Evolutionary conservation across 139 green algal genomes (phyloP), one percentile per base, ranked within the genome.

Genomic region (Yamagishiella unicocca): DNA sequence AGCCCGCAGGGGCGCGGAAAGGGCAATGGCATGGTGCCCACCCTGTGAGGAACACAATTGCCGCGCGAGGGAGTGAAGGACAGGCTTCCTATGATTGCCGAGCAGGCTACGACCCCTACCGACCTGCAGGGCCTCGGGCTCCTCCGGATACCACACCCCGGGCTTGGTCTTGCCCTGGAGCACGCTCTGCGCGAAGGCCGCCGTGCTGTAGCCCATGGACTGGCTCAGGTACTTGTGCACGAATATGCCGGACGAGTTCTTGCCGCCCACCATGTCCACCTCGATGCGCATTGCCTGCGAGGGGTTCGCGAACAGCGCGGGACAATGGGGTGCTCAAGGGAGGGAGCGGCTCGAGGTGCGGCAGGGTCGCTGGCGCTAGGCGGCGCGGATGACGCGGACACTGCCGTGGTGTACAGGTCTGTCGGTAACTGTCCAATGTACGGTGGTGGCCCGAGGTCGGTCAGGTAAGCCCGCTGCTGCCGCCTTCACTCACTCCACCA

Each of bases 141-240:
- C 95, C 84, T 99, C 97, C 9, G 97, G 97, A 83, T 96, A 99
- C 97, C 97, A 99, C 29, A 99, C 97, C 0, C 97, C 97, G 17
- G 97, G 95, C 86, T 96, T 50, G 17, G 96, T 98, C 24, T 92
- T 87, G 24, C 96, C 97, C 29, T 87, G 88, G 37, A 99, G 91
- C 90, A 99, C 92, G 10, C 91, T 91, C 37, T 90, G 72, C 24
- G 92, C 94, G 83, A 95, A 96, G 37, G 61, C 93, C 5, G 93
- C 92, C 14, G 94, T 92, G 78, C 84, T 91, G 72, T 92, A 90
- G 38, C 96, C 96, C 68, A 97, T 95, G 35, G 89, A 95, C 55
- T 95, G 68, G 6, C 94, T 94, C 2, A 98, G 89, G 22, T 79
- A 54, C 62, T 93, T 91, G 93, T 99, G 97, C 24, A 96, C 92